Percentiles rank a stretch among this genome's conserved stretches.
Evolutionary conservation across 495 filamentous ascomycete genomes (phyloP).

Genomic region (Aspergillus haitiensis): DNA sequence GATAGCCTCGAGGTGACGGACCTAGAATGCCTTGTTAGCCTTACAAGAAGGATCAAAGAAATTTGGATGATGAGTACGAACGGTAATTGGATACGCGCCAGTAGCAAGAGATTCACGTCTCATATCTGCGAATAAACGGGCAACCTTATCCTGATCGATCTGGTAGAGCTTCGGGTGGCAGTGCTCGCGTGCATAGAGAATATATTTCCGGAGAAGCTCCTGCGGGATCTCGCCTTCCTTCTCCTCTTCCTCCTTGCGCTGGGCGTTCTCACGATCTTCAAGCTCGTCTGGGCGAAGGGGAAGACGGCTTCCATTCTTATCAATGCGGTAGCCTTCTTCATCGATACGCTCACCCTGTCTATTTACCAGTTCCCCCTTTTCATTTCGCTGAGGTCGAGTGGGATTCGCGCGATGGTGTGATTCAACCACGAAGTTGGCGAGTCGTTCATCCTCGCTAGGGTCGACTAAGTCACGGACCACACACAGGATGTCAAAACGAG

Average conservation of each 20-base stretch:
- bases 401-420: conserved; percentile 92
- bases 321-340: conserved; percentile 47
- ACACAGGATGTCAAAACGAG: conserved; percentile 97
- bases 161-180: conserved; percentile 93
- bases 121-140: conserved; percentile 95
- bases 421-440: conserved; percentile 92
- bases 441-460: conserved; percentile 88
- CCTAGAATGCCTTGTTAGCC: conserved; percentile 49
- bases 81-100: conserved; percentile 96
- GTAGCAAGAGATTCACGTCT: conserved; percentile 86
- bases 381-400: conserved; percentile 51
- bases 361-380: conserved; percentile 61
- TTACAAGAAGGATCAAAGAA: neutral
- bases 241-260: conserved; percentile 53
- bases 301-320: conserved; percentile 35
- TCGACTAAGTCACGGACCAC: conserved; percentile 98
- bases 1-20: conserved; percentile 96
- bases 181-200: conserved; percentile 89
- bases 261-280: conserved; percentile 36
- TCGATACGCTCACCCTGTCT: conserved; percentile 54
- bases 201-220: conserved; percentile 93
- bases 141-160: conserved; percentile 97
- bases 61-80: conserved; percentile 46
- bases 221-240: conserved; percentile 84
- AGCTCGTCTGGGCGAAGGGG: conserved; percentile 39